These are phyloP conservation scores for Parsonsia alboflavescens DNA, from an alignment of 257 asterid species.

Conservation along the genomic window DNA sequence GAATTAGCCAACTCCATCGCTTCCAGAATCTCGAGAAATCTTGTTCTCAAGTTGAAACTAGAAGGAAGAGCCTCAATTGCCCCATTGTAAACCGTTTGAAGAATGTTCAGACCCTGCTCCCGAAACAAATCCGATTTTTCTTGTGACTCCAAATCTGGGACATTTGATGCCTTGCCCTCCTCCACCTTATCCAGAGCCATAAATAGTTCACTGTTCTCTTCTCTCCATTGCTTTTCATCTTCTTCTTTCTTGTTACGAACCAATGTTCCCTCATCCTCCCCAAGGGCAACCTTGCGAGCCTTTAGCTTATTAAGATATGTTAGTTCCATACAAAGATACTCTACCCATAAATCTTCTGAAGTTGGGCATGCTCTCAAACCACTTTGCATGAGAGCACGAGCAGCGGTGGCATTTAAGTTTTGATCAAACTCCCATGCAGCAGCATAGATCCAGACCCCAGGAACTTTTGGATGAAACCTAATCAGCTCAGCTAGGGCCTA, in stretches of 20 bases:
- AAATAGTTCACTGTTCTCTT: constrained; percentile 64
- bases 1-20: constrained; percentile 47
- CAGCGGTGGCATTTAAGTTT: constrained; percentile 79
- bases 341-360: constrained; percentile 91
- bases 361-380: constrained; percentile 90
- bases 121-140: constrained; percentile 45
- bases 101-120: constrained; percentile 60
- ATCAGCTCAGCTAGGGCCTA: constrained; percentile 81
- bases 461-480: constrained; percentile 86
- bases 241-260: constrained; percentile 28
- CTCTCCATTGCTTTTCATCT: constrained; percentile 64
- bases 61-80: constrained; percentile 71
- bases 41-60: constrained; percentile 58
- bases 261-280: constrained; percentile 52
- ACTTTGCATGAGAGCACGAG: constrained; percentile 86
- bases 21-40: constrained; percentile 73
- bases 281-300: constrained; percentile 75
- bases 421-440: constrained; percentile 95
- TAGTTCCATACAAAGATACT: constrained; percentile 94
- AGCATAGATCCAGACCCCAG: constrained; percentile 92
- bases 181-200: constrained; percentile 54
- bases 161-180: constrained; percentile 29
- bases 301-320: constrained; percentile 80
- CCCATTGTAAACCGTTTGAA: constrained; percentile 55
- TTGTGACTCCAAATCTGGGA: constrained; percentile 44